These are phyloP conservation scores for Conticribra weissflogii DNA, from an alignment of 108 stramenopile species.

Conservation along the genomic window DNA sequence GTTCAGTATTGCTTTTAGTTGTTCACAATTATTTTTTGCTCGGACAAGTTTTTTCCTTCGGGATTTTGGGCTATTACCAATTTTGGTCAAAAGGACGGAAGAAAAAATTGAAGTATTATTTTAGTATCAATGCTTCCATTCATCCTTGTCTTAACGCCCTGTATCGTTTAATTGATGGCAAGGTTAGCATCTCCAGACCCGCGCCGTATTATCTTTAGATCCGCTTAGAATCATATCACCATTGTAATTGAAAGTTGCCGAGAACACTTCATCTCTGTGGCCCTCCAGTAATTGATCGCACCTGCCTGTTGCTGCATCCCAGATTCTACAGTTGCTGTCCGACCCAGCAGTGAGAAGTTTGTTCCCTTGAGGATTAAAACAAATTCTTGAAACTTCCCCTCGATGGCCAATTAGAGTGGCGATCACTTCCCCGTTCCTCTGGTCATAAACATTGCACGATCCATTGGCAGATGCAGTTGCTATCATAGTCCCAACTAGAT, in stretches of 20 bases:
- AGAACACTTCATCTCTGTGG: constrained; percentile 63
- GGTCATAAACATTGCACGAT: neutral
- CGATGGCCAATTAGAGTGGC: neutral
- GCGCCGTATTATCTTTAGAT: neutral
- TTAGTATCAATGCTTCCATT: too few species aligned
- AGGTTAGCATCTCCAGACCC: neutral
- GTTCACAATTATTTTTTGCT: too few species aligned
- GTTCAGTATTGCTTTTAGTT: too few species aligned
- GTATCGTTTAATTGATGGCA: too few species aligned
- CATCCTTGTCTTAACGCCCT: too few species aligned
- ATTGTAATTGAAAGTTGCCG: neutral
- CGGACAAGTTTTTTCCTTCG: too few species aligned
- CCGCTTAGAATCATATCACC: neutral
- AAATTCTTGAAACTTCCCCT: neutral
- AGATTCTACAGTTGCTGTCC: neutral
- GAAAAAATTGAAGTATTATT: too few species aligned
- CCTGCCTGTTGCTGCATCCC: neutral
- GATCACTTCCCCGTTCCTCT: neutral
- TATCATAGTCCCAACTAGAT: neutral
- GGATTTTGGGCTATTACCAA: too few species aligned
- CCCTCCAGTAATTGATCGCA: constrained; percentile 49
- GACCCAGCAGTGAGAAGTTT: neutral
- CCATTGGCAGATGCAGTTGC: neutral
- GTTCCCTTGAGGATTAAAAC: neutral
- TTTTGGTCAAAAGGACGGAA: too few species aligned